phyloP scores from a whole-genome alignment of 169 alveolate genomes.

The Perkinsus marinus region DNA sequence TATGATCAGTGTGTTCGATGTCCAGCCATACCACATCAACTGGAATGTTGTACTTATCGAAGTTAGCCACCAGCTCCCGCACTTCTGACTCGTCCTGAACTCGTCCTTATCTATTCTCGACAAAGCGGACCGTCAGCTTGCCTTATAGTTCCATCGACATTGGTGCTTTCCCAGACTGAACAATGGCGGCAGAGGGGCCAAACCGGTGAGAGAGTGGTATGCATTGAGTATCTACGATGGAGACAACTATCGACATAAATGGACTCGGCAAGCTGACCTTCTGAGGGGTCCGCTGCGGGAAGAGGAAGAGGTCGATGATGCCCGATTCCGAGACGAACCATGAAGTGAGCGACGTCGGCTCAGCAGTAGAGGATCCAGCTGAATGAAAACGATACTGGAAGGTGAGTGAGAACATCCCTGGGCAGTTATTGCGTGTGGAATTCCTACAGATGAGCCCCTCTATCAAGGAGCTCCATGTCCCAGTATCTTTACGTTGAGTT shows the following conservation, averaged over 20 bases:
- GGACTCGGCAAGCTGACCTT: not conserved
- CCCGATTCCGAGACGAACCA: conserved; percentile 69
- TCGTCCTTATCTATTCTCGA: too few relatives aligned
- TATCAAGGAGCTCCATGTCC: too few relatives aligned
- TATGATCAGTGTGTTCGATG: conserved; percentile 71
- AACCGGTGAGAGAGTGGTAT: conserved; percentile 38
- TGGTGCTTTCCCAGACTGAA: conserved; percentile 73
- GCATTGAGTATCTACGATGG: not conserved
- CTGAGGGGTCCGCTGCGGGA: conserved; percentile 23
- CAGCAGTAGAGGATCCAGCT: too few relatives aligned
- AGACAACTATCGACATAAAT: too few relatives aligned
- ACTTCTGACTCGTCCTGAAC: too few relatives aligned
- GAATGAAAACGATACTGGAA: too few relatives aligned
- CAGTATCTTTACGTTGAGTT: too few relatives aligned
- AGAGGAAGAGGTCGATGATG: conserved; percentile 37
- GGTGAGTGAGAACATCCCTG: too few relatives aligned
- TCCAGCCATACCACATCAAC: conserved; percentile 76
- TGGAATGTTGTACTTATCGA: conserved; percentile 41
- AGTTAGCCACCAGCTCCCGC: too few relatives aligned
- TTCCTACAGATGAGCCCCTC: too few relatives aligned
- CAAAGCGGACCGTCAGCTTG: too few relatives aligned
- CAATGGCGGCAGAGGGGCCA: conserved; percentile 53
- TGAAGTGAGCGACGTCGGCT: not conserved
- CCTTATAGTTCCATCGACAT: conserved; percentile 63
- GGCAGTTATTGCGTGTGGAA: too few relatives aligned